These are phyloP conservation scores for Pythium dissotocum DNA, from an alignment of 352 stramenopile genomes.

Conservation along the genomic window DNA sequence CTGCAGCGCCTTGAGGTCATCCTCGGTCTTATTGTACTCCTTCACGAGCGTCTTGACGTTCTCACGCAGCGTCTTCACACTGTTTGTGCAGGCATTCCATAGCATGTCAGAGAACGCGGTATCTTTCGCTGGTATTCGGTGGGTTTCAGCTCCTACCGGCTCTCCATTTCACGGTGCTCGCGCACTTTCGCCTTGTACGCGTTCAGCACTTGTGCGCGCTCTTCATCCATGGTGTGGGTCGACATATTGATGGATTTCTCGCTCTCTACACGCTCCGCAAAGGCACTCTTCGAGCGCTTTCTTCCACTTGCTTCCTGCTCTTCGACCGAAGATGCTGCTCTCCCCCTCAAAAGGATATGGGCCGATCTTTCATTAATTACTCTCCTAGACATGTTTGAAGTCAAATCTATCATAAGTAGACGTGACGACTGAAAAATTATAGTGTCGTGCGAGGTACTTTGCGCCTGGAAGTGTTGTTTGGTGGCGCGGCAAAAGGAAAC, in stretches of 20 bases:
- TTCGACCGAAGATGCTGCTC: conserved; percentile 8
- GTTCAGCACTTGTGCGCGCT: conserved; percentile 93
- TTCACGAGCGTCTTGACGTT: conserved; percentile 95
- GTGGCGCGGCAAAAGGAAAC: conserved; percentile 10
- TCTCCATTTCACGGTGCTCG: conserved; percentile 96
- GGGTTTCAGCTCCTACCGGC: conserved; percentile 45
- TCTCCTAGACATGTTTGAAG: conserved; percentile 4
- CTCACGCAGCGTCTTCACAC: conserved; percentile 96
- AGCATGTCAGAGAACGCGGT: conserved; percentile 5
- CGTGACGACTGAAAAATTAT: conserved; percentile 11
- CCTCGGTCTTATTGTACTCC: conserved; percentile 99
- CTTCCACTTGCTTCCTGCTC: conserved; percentile 27
- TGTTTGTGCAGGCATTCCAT: conserved; percentile 16
- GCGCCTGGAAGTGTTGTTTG: conserved; percentile 6
- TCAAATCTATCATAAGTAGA: neutral
- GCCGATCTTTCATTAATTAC: conserved; percentile 22
- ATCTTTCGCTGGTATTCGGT: neutral
- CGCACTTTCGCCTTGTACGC: conserved; percentile 96
- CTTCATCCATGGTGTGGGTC: conserved; percentile 67
- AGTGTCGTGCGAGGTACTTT: conserved; percentile 17
- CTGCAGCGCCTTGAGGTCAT: conserved; percentile 96
- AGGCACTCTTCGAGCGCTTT: neutral
- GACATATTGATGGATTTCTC: conserved; percentile 41
- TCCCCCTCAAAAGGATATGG: conserved; percentile 31
- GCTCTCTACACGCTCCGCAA: neutral